Evolutionary conservation across 768 basidiomycete genomes (phyloP).

Genomic region (Collybiopsis confluens): DNA sequence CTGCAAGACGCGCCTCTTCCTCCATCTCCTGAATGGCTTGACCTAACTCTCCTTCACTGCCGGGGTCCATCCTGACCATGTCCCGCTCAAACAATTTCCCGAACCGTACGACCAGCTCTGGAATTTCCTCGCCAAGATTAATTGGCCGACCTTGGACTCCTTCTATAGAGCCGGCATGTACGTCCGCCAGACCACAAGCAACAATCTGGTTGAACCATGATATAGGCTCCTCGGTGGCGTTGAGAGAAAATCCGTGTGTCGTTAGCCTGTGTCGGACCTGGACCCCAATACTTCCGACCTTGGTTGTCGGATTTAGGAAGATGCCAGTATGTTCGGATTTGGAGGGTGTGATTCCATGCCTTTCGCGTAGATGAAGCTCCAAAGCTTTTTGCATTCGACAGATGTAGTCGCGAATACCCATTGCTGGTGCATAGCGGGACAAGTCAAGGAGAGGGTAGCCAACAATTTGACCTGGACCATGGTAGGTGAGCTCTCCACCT

Average conservation of each 20-base stretch:
- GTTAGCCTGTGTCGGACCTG: conserved; percentile 94
- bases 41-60: conserved; percentile 42
- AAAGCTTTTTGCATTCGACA: conserved; percentile 76
- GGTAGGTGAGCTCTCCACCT: conserved; percentile 94
- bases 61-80: conserved; percentile 38
- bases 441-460: conserved; percentile 94
- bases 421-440: conserved; percentile 66
- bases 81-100: conserved; percentile 45
- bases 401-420: conserved; percentile 78
- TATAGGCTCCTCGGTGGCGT: conserved; percentile 77
- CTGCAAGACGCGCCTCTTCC: conserved; percentile 35
- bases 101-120: conserved; percentile 44
- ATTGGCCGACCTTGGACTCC: conserved; percentile 34
- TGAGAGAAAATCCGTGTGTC: conserved; percentile 92
- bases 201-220: conserved; percentile 85
- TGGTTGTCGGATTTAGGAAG: conserved; percentile 75
- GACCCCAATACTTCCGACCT: conserved; percentile 94
- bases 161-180: conserved; percentile 70
- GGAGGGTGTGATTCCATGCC: conserved; percentile 52
- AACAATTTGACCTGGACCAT: conserved; percentile 95
- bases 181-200: conserved; percentile 86
- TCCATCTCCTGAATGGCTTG: conserved; percentile 45
- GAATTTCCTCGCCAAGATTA: conserved; percentile 47
- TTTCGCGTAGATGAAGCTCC: conserved; percentile 53
- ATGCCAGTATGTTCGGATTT: conserved; percentile 86